These are phyloP conservation scores for Castanea sativa DNA, from an alignment of 306 rosid species.

Conservation along the genomic window DNA sequence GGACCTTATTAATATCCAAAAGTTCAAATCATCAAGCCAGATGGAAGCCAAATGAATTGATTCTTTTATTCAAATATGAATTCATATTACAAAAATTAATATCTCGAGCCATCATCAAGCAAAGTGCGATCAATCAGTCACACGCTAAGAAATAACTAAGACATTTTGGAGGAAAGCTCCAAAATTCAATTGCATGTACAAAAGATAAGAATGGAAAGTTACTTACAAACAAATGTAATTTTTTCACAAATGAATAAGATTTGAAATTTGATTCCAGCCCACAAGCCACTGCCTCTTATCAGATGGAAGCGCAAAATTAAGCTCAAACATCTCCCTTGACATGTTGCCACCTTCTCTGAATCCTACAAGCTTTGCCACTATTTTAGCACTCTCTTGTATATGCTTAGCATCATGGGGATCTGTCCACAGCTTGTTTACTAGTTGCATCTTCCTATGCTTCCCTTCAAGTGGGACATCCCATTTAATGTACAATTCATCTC, in stretches of 20 bases:
- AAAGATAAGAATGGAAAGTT: slow-evolving; percentile 14
- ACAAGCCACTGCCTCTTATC: slow-evolving; percentile 83
- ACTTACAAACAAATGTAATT: slow-evolving; percentile 27
- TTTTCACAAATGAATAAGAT: slow-evolving; percentile 67
- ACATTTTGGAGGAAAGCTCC: slow-evolving; percentile 30
- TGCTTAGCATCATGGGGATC: slow-evolving; percentile 79
- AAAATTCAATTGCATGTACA: slow-evolving; percentile 52
- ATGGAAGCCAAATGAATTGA: neutral
- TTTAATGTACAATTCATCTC: slow-evolving; percentile 76
- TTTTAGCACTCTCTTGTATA: slow-evolving; percentile 89
- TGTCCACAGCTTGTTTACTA: slow-evolving; percentile 90
- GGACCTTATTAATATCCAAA: neutral
- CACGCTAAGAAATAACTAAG: neutral
- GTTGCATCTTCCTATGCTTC: slow-evolving; percentile 84
- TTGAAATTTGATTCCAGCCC: slow-evolving; percentile 88
- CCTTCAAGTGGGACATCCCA: slow-evolving; percentile 97
- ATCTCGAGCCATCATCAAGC: slow-evolving; percentile 6
- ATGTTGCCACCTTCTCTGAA: slow-evolving; percentile 86
- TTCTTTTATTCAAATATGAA: slow-evolving; percentile 11
- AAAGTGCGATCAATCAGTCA: slow-evolving; percentile 5
- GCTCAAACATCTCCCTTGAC: slow-evolving; percentile 97
- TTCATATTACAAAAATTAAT: neutral
- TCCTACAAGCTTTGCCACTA: slow-evolving; percentile 95
- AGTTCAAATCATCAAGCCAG: neutral
- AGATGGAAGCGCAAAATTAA: slow-evolving; percentile 84